These are phyloP conservation scores for Cercospora berteroae DNA, from an alignment of 2,329 filamentous ascomycete genomes.

Conservation along the genomic window DNA sequence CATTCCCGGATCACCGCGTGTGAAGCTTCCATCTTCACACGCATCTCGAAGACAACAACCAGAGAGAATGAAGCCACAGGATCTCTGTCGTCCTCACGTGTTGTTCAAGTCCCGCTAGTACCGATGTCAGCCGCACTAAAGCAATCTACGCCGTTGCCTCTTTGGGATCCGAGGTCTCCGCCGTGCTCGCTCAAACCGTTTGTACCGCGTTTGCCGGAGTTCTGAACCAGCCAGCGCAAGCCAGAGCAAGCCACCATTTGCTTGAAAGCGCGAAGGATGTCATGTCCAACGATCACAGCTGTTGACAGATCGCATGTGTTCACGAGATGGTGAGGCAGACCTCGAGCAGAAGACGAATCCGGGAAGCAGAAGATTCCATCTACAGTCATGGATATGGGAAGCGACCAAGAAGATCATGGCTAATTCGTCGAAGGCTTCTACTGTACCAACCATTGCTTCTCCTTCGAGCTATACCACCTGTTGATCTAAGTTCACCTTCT, in stretches of 20 bases:
- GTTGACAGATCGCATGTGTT: neutral
- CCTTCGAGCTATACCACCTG: neutral
- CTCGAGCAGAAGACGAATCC: neutral
- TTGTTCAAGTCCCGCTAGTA: neutral
- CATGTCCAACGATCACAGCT: neutral
- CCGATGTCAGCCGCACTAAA: constrained; percentile 2
- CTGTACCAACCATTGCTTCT: neutral
- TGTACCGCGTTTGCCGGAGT: constrained; percentile 13
- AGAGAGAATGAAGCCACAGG: neutral
- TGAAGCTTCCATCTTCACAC: neutral
- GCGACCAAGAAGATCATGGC: neutral
- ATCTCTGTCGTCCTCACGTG: neutral
- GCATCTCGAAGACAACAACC: neutral
- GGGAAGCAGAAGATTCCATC: neutral
- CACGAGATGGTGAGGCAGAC: neutral
- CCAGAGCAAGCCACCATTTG: neutral
- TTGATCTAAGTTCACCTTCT: neutral
- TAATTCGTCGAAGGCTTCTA: neutral
- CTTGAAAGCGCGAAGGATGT: neutral
- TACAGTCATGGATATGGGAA: neutral
- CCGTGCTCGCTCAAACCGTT: neutral
- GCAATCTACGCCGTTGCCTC: constrained; percentile 2
- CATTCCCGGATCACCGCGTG: neutral
- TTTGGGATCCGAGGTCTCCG: neutral
- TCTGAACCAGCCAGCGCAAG: constrained; percentile 1